Evolutionary conservation across 192 early-diverging fungal genomes (phyloP), one percentile per base, ranked within the genome.

Genomic region (Dispira parvispora): DNA sequence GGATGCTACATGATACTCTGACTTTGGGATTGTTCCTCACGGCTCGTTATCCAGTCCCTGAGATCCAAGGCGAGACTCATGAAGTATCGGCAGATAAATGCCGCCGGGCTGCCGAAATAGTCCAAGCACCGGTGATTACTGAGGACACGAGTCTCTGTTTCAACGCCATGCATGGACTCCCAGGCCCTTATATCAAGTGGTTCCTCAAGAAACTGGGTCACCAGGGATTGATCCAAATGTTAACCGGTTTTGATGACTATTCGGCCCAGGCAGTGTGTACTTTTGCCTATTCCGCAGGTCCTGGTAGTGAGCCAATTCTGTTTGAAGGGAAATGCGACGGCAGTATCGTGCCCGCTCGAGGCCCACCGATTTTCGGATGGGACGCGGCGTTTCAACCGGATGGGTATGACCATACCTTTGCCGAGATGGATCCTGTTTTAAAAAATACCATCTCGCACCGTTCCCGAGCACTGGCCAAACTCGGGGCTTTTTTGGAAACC

Each of bases 81-180:
- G 81, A 90, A 45, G 81, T 98, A 64, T 84, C 93, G 0, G 61
- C 62, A 1, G 83, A 85, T 50, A 98, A 98, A 73, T 89, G 86
- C 67, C 78, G 75, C 49, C 72, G 70, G 49, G 95, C 95, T 6
- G 83, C 89, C 4, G 68, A 73, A 32, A 75, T 70, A 13, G 63
- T 88, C 25, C 73, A 82, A 43, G 80, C 84, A 16, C 86, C 88
- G 43, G 85, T 86, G 50, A 83, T 96, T 53, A 89, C 87, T 45
- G 96, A 98, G 72, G 96, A 98, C 76, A 96, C 93, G 10, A 82
- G 81, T 38, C 80, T 98, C 46, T 90, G 90, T 67, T 98, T 96
- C 78, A 91, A 89, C 64, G 91, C 92, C 9, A 75, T 98, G 71
- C 87, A 92, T 63, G 87, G 87, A 10, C 82, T 97, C 45, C 92